Conservation (phyloP, 208 protist species). For the Acanthamoeba healyi region DNA sequence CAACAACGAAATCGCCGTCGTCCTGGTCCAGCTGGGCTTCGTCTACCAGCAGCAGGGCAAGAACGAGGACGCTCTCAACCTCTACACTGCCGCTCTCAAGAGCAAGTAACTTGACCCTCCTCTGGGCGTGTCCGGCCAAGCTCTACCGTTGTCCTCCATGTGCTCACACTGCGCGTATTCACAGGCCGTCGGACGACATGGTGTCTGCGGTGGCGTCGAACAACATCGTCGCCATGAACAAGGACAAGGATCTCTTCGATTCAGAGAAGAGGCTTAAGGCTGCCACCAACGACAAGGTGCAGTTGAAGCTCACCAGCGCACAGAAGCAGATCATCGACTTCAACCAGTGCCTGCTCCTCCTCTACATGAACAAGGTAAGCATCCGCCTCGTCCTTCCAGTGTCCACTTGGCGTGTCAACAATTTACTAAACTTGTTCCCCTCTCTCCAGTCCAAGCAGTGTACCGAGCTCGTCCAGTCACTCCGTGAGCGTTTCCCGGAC, state of each 20-base stretch:
- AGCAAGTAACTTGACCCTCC: conserved; percentile 24
- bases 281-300: conserved; percentile 65
- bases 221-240: conserved; percentile 71
- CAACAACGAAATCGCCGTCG: conserved; percentile 68
- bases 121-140: too few species aligned
- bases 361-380: conserved; percentile 74
- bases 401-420: background rate
- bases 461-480: conserved; percentile 8
- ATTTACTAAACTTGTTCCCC: background rate
- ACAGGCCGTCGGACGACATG: conserved; percentile 66
- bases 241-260: conserved; percentile 76
- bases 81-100: conserved; percentile 73
- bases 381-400: background rate
- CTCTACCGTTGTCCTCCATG: background rate
- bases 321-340: conserved; percentile 73
- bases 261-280: conserved; percentile 56
- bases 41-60: conserved; percentile 59
- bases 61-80: conserved; percentile 58
- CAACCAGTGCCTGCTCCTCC: conserved; percentile 69
- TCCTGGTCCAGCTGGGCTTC: conserved; percentile 71
- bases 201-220: conserved; percentile 76
- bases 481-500: conserved; percentile 58
- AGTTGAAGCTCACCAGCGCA: conserved; percentile 56
- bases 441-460: conserved; percentile 63
- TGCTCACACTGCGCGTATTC: background rate